These are phyloP conservation scores for Mycena maculata DNA, from an alignment of 768 basidiomycete genomes.

Conservation along the genomic window DNA sequence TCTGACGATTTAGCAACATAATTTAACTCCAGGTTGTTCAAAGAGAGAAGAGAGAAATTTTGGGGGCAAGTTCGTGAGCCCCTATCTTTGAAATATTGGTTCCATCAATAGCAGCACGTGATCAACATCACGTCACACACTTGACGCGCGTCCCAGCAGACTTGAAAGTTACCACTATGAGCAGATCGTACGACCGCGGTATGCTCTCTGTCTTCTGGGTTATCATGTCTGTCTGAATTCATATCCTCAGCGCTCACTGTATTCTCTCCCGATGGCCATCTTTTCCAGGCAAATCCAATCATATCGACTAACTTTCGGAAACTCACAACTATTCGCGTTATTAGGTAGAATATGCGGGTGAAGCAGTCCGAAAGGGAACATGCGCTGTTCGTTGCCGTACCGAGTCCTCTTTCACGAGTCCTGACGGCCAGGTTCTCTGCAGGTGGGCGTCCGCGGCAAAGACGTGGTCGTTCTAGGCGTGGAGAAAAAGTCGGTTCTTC, in stretches of 20 bases:
- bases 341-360: constrained; percentile 98
- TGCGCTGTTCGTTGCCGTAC: constrained; percentile 77
- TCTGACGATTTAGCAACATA: no score
- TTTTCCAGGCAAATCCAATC: constrained; percentile 82
- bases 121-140: background rate
- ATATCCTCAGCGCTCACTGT: constrained; percentile 86
- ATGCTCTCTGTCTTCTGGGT: constrained; percentile 31
- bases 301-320: constrained; percentile 21
- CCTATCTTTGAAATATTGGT: no score
- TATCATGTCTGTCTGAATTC: background rate
- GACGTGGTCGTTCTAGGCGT: constrained; percentile 97
- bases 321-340: constrained; percentile 32
- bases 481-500: constrained; percentile 98
- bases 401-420: constrained; percentile 16
- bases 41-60: no score
- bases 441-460: constrained; percentile 97
- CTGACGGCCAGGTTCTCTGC: constrained; percentile 12
- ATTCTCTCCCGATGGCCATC: constrained; percentile 98
- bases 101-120: background rate
- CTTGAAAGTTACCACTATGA: constrained; percentile 61
- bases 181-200: constrained; percentile 99
- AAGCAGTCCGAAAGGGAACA: constrained; percentile 96
- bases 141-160: constrained; percentile 58
- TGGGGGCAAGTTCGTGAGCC: no score
- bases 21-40: no score